Evolutionary conservation across 75 land plant species (phyloP).

Genomic region (Pinus albicaulis): DNA sequence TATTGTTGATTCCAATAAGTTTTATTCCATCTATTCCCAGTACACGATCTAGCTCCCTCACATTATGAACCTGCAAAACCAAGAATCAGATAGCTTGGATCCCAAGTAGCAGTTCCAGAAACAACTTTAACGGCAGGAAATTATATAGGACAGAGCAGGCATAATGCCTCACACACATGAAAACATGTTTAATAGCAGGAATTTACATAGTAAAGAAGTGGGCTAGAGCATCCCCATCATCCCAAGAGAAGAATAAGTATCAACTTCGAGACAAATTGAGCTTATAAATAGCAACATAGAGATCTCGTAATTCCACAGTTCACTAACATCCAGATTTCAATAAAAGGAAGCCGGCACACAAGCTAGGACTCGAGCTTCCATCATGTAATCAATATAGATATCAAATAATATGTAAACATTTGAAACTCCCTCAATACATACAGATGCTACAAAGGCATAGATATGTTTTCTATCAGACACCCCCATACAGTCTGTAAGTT

Average conservation of each 20-base stretch:
- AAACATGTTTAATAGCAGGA: not conserved
- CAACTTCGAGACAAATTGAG: too few relatives aligned
- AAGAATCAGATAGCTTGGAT: not conserved
- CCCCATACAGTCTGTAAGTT: not conserved
- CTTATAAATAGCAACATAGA: too few relatives aligned
- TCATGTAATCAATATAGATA: too few relatives aligned
- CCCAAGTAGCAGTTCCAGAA: not conserved
- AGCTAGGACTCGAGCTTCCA: too few relatives aligned
- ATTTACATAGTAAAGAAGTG: too few relatives aligned
- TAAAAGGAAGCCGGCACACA: too few relatives aligned
- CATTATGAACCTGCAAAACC: constrained; percentile 71
- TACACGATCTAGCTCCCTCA: constrained; percentile 88
- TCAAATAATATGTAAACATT: not conserved
- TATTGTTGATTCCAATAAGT: constrained; percentile 92
- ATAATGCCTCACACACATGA: not conserved
- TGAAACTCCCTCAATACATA: not conserved
- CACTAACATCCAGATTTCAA: too few relatives aligned
- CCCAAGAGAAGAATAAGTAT: too few relatives aligned
- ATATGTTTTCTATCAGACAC: not conserved
- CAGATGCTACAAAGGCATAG: not conserved
- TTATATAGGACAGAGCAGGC: too few relatives aligned
- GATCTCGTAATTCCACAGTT: too few relatives aligned
- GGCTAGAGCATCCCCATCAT: too few relatives aligned
- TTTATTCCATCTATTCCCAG: constrained; percentile 74
- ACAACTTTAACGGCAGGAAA: not conserved